Conservation (phyloP, 148 eudicot species). For the Limonium bicolor region DNA sequence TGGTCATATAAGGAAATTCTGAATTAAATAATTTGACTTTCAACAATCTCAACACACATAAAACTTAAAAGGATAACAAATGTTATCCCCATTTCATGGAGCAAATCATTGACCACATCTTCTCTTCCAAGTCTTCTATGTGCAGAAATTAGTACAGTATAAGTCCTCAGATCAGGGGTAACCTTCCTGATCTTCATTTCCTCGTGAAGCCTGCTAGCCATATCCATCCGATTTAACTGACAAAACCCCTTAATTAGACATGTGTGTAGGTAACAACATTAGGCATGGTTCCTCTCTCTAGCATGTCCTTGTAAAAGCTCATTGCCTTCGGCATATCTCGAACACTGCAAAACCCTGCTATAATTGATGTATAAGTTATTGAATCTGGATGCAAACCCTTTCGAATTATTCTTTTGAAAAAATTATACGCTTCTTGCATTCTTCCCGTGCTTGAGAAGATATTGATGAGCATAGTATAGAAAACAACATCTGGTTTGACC, state of each 20-base stretch:
- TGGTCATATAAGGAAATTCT: no score
- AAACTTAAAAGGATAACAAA: no score
- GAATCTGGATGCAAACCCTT: constrained; percentile 20
- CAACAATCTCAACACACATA: no score
- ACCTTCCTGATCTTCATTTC: constrained; percentile 24
- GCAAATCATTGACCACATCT: constrained; percentile 16
- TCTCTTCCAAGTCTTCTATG: constrained; percentile 13
- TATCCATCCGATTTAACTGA: constrained; percentile 19
- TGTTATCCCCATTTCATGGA: constrained; percentile 18
- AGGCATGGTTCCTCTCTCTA: constrained; percentile 12
- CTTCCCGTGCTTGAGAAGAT: constrained; percentile 13
- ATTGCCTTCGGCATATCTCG: constrained; percentile 23
- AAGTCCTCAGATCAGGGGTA: constrained; percentile 16
- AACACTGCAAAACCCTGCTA: constrained; percentile 25
- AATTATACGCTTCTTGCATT: constrained; percentile 17
- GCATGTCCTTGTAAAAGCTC: constrained; percentile 23
- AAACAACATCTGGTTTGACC: constrained; percentile 19
- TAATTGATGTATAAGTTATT: constrained; percentile 23
- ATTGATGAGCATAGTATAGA: constrained; percentile 26
- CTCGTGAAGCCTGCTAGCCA: constrained; percentile 12
- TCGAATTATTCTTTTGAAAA: constrained; percentile 20
- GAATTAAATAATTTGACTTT: no score
- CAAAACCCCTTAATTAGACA: constrained; percentile 35
- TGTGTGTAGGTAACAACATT: constrained; percentile 37
- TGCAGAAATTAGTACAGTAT: constrained; percentile 20